Conservation (phyloP, 148 eudicot species). For the Amaranthus hypochondriacus region DNA sequence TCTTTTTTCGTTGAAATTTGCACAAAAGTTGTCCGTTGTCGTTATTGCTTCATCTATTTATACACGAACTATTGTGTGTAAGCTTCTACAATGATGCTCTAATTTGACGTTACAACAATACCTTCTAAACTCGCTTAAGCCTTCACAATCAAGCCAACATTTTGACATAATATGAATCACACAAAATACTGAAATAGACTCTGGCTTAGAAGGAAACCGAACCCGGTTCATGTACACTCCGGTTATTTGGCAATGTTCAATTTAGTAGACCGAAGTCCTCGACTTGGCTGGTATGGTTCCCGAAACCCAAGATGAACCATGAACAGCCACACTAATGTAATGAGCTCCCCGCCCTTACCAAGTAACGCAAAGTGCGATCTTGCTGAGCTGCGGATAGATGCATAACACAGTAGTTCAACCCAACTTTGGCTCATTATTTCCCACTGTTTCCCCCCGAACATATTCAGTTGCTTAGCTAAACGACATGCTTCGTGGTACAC, state of each 20-base stretch:
- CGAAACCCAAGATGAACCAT: slow-evolving; percentile 26
- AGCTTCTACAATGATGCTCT: too few species aligned
- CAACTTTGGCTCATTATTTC: slow-evolving; percentile 32
- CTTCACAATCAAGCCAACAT: too few species aligned
- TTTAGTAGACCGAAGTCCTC: slow-evolving; percentile 15
- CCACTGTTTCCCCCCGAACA: slow-evolving; percentile 20
- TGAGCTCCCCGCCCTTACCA: slow-evolving; percentile 15
- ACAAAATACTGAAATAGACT: too few species aligned
- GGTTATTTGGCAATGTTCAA: slow-evolving; percentile 8
- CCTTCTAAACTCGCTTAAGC: too few species aligned
- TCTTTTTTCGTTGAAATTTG: too few species aligned
- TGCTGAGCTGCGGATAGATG: slow-evolving; percentile 15
- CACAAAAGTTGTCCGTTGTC: too few species aligned
- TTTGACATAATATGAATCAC: too few species aligned
- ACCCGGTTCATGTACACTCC: too few species aligned
- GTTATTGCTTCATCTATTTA: too few species aligned
- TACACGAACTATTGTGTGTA: too few species aligned
- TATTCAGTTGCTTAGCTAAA: slow-evolving; percentile 22
- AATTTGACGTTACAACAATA: too few species aligned
- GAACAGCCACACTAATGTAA: slow-evolving; percentile 26
- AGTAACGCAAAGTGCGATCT: slow-evolving; percentile 14
- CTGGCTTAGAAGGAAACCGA: too few species aligned
- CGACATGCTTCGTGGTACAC: slow-evolving; percentile 28
- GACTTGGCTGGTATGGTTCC: slow-evolving; percentile 14
- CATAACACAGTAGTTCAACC: slow-evolving; percentile 33